A percentile compares a stretch with the other conserved stretches of the same genome.
phyloP scores from a whole-genome alignment of 768 basidiomycete genomes.

The Mycena crocata region DNA sequence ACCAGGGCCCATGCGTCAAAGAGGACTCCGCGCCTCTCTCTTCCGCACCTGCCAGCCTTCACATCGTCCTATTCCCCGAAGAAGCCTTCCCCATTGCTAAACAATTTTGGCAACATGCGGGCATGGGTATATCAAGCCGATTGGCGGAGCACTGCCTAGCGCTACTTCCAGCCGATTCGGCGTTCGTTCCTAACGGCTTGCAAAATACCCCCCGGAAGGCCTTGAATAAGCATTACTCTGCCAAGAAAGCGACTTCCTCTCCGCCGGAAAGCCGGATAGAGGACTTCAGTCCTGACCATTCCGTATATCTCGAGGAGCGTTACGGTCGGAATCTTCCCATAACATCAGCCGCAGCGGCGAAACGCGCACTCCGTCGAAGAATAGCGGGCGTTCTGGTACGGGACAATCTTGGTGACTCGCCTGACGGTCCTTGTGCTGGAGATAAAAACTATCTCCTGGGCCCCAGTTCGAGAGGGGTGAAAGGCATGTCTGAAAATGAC shows the following conservation, averaged over 20 bases:
- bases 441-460: conserved; percentile 61
- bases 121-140: conserved; percentile 90
- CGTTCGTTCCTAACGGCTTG: conserved; percentile 35
- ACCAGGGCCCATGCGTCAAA: conserved; percentile 39
- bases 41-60: conserved; percentile 66
- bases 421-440: conserved; percentile 53
- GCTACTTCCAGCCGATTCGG: conserved; percentile 65
- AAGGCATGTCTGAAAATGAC: conserved; percentile 82
- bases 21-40: conserved; percentile 40
- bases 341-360: conserved; percentile 79
- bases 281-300: conserved; percentile 69
- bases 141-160: conserved; percentile 85
- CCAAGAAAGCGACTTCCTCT: conserved; percentile 40
- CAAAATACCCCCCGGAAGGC: conserved; percentile 49
- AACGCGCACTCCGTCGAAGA: conserved; percentile 86
- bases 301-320: conserved; percentile 89
- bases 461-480: conserved; percentile 76
- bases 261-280: conserved; percentile 48
- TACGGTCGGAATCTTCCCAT: conserved; percentile 92
- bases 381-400: conserved; percentile 88
- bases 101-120: conserved; percentile 97
- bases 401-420: conserved; percentile 59
- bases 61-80: conserved; percentile 83
- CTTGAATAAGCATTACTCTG: conserved; percentile 70
- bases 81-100: conserved; percentile 76